Evolutionary conservation across 345 rosid species (phyloP).

Genomic region (Psidium friedrichsthalianum): DNA sequence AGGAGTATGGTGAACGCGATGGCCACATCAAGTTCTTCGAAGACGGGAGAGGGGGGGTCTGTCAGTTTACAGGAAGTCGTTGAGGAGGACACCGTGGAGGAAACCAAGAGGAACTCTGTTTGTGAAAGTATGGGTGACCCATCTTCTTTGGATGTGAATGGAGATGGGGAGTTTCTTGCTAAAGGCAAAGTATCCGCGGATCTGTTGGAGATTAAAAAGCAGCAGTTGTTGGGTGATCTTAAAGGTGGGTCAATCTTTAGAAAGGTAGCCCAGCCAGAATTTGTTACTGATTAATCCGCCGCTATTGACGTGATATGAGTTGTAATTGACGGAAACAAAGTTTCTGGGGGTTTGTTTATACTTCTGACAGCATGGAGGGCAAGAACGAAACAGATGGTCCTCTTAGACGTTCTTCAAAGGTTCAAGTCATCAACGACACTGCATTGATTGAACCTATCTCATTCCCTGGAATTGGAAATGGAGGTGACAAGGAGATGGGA

Average conservation of each 20-base stretch:
- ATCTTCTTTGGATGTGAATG: not conserved
- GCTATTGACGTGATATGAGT: conserved; percentile 3
- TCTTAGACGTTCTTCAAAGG: conserved; percentile 31
- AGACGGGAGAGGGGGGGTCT: no score
- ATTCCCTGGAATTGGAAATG: conserved; percentile 16
- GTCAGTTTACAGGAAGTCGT: no score
- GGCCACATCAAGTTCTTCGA: not conserved
- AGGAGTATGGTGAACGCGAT: not conserved
- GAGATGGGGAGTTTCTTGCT: not conserved
- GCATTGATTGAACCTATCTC: conserved; percentile 44
- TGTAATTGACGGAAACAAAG: not conserved
- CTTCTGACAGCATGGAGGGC: conserved; percentile 4
- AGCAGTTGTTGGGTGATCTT: conserved; percentile 39
- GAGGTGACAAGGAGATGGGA: conserved; percentile 13
- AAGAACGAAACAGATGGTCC: conserved; percentile 12
- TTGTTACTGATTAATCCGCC: conserved; percentile 3
- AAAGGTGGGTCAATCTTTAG: conserved; percentile 12
- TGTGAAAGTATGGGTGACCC: not conserved
- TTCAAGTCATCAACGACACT: conserved; percentile 65
- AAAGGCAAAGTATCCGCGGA: not conserved
- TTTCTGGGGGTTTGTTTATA: not conserved
- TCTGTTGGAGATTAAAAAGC: conserved; percentile 57
- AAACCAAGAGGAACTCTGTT: not conserved
- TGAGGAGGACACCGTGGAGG: not conserved
- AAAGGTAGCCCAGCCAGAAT: conserved; percentile 1